Percentiles rank a stretch among this genome's conserved stretches.
These are phyloP conservation scores for Suillus subluteus DNA, from an alignment of 768 basidiomycete genomes.

Conservation along the genomic window DNA sequence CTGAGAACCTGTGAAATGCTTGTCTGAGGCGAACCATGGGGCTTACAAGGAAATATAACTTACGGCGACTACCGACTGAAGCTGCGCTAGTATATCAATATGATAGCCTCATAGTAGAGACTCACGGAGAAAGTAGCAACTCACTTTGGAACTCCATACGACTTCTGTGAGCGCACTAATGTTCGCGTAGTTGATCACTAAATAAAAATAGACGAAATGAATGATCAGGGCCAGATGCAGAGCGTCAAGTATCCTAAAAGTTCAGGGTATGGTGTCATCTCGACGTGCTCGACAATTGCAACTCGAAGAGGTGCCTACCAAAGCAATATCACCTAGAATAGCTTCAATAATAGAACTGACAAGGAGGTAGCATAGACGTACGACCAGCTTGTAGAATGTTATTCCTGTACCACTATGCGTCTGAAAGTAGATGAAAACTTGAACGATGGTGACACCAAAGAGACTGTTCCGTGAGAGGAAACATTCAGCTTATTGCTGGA, in stretches of 20 bases:
- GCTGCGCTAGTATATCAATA: neutral
- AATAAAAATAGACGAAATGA: constrained; percentile 40
- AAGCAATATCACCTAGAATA: neutral
- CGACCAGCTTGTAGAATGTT: neutral
- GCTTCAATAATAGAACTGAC: neutral
- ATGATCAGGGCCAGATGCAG: constrained; percentile 40
- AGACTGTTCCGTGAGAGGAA: neutral
- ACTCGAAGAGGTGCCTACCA: neutral
- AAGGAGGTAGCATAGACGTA: neutral
- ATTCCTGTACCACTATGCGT: neutral
- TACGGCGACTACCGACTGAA: neutral
- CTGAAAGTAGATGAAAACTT: constrained; percentile 7
- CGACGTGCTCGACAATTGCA: neutral
- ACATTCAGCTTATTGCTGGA: neutral
- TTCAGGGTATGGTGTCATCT: neutral
- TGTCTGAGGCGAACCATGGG: neutral
- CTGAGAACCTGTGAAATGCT: neutral
- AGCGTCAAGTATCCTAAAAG: constrained; percentile 38
- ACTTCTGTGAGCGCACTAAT: constrained; percentile 31
- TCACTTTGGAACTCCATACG: constrained; percentile 28
- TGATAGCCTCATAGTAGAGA: neutral
- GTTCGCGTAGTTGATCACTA: constrained; percentile 38
- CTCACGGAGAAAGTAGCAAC: neutral
- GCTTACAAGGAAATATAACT: neutral
- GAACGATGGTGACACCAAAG: neutral